phyloP scores from a whole-genome alignment of 306 rosid genomes.

The Acacia melanoxylon region DNA sequence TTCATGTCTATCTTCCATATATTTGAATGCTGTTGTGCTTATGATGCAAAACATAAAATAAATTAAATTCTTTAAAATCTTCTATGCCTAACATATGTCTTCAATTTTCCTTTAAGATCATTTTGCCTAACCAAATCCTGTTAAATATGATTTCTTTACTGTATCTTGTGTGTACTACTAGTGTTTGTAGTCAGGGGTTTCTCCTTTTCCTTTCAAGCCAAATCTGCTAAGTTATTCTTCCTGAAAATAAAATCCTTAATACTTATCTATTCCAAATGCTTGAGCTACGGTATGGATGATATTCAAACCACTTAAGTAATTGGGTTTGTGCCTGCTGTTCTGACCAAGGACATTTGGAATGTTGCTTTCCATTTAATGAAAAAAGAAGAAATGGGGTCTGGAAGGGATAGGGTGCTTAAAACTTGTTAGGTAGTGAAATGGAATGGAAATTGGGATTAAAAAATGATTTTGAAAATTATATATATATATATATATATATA shows the following conservation, averaged over 20 bases:
- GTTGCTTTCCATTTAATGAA: neutral
- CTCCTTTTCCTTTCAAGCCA: conserved; percentile 8
- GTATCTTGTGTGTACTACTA: neutral
- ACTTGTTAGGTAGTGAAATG: neutral
- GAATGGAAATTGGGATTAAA: neutral
- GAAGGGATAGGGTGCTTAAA: neutral
- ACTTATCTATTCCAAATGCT: conserved; percentile 9
- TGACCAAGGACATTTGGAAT: neutral
- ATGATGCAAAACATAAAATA: neutral
- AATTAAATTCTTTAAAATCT: no score
- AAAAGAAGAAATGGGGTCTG: neutral
- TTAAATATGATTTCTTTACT: neutral
- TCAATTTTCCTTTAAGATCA: neutral
- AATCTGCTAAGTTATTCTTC: neutral
- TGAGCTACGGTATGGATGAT: conserved; percentile 24
- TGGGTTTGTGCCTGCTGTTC: neutral
- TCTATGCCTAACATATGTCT: neutral
- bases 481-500: neutral
- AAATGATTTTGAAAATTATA: neutral
- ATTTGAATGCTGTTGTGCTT: conserved; percentile 14
- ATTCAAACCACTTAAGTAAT: neutral
- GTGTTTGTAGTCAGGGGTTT: neutral
- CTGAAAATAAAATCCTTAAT: neutral
- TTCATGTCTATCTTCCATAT: neutral
- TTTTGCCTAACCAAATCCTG: neutral